Evolutionary conservation across 2,329 filamentous ascomycete species (phyloP), one percentile per base, ranked within the genome.

Genomic region (Colletotrichum lini): DNA sequence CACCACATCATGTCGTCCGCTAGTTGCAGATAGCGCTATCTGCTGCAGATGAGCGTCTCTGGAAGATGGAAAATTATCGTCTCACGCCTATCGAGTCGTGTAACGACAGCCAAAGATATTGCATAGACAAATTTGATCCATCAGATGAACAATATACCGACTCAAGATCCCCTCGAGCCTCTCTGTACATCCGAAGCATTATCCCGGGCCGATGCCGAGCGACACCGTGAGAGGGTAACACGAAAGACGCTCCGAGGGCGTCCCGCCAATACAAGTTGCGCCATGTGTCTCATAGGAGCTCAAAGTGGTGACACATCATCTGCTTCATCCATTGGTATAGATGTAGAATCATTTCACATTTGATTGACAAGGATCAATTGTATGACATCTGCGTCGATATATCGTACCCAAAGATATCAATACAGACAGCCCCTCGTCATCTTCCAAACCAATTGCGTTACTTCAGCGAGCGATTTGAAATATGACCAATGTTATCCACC

Each of bases 201-300:
- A 5, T 10, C 38, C 56, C 9, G 23, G 7, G 15, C 60, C 23
- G 9, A 15, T 53, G n/a, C 35, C 18, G 12, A 21, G n/a, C 18
- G 21, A n/a, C 5, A 5, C 9, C n/a, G 50, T 61, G 18, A 42
- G 13, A 61, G 42, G 30, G 3, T 21, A 18, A 9, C 49, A 23
- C 7, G 4, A 2, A 8, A 67, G 56, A 50, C 56, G 64, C 42
- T 44, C 67, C 67, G 56, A 53, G 23, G 64, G 67, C 64, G 57
- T 38, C 38, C 63, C 50, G 64, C 38, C 53, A 45, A 40, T 7
- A 15, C 42, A 40, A 45, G 18, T 40, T 15, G 38, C 42, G 6
- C 23, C 56, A 61, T 30, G 35, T 57, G 15, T 15, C 56, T 4
- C 7, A 61, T 62, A 38, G 42, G 30, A 30, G 30, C 30, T 1